Conservation (phyloP, 2,329 filamentous ascomycete genomes). For the Alternaria incomplexa region DNA sequence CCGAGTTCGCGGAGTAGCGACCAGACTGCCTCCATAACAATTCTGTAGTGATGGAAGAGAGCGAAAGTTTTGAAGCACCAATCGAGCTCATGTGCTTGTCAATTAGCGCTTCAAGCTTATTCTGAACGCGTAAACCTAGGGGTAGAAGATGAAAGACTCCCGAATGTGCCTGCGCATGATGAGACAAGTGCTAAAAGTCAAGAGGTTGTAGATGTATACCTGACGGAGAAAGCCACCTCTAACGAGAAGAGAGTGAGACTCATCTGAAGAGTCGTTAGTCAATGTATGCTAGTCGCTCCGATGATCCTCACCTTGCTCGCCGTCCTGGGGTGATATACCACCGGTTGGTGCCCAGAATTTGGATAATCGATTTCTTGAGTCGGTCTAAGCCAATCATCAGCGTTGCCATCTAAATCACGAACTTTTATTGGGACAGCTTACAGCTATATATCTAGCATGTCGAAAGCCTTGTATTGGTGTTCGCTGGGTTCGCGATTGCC, state of each 20-base stretch:
- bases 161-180: slow-evolving; percentile 70
- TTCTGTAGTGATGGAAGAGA: slow-evolving; percentile 87
- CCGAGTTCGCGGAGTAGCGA: slow-evolving; percentile 77
- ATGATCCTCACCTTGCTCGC: slow-evolving; percentile 49
- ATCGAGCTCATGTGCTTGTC: slow-evolving; percentile 86
- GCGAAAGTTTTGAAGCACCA: slow-evolving; percentile 79
- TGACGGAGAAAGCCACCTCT: slow-evolving; percentile 56
- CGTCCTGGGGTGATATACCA: slow-evolving; percentile 64
- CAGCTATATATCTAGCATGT: slow-evolving; percentile 45
- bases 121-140: slow-evolving; percentile 82
- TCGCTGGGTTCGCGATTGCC: slow-evolving; percentile 15
- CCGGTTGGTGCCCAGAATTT: slow-evolving; percentile 81
- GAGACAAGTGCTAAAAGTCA: slow-evolving; percentile 6
- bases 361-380: slow-evolving; percentile 68
- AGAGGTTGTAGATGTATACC: slow-evolving; percentile 21
- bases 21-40: slow-evolving; percentile 83
- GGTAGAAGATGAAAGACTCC: slow-evolving; percentile 94
- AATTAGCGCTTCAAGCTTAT: slow-evolving; percentile 84
- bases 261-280: slow-evolving; percentile 30
- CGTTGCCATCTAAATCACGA: not conserved
- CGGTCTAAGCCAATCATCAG: slow-evolving; percentile 49
- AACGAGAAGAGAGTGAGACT: slow-evolving; percentile 53
- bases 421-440: slow-evolving; percentile 21
- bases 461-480: slow-evolving; percentile 4
- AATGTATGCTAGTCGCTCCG: not conserved